Base-by-base conservation (phyloP, 176 grass and related monocot genomes). In the Sorghum bicolor region DNA sequence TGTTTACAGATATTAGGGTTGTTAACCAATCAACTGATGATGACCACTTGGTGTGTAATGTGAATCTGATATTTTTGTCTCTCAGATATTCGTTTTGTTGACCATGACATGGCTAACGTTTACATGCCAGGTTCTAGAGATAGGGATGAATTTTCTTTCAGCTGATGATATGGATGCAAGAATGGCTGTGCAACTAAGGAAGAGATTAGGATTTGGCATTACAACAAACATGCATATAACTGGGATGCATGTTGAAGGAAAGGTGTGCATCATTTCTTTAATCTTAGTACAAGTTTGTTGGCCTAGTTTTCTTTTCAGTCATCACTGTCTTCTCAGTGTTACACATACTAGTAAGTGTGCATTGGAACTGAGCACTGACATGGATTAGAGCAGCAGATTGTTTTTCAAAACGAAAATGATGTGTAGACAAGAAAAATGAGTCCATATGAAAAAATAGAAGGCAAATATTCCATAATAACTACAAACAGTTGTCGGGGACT, bases 161-260 rank as follows among this genome's bases (percentile, higher is more conserved):
- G 93, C 92, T 37, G 91, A 96, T 36, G 96, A 99, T 80, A 96
- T 99, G 96, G 91, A 94, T 79, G 96, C 91, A 78, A 84, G 67
- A 82, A 87, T 99, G 74, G 84, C 96, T 75, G 91, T 99, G 78
- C 93, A 96, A 68, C 78, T 99, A 37, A 93, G 85, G 81, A 96
- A 94, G 85, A 95, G 91, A 90, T 74, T 99, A 85, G 96, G 96
- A 58, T 95, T 98, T 85, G 93, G 96, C 48, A 92, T 99, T 82
- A 99, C 89, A 71, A 76, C 93, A 90, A 96, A 85, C 80, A 88
- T 99, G 91, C 96, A 99, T 83, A 86, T 99, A 80, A 99, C 96
- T 60, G 87, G 91, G 48, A 99, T 99, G 96, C 96, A 96, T 86
- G 75, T 96, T 28, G 96, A 99, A 90, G 96, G 96, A 60, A 96